These are phyloP conservation scores for Aspergillus sp. DNA, from an alignment of 2,329 filamentous ascomycete genomes.

Conservation along the genomic window DNA sequence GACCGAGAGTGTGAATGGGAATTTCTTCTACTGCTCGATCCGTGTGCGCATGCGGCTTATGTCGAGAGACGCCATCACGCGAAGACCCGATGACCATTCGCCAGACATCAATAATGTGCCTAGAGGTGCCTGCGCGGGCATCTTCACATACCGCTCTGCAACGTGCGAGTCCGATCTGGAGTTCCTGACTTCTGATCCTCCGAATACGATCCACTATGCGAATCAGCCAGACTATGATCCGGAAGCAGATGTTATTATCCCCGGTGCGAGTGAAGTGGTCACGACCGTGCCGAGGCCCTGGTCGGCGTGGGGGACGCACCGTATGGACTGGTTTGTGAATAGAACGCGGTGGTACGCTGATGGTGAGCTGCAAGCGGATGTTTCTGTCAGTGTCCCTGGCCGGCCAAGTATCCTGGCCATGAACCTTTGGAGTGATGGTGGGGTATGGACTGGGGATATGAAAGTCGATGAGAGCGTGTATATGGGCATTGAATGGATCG, in stretches of 20 bases:
- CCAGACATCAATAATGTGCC: slow-evolving; percentile 9
- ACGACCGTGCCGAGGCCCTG: slow-evolving; percentile 34
- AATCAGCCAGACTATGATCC: slow-evolving; percentile 46
- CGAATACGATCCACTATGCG: slow-evolving; percentile 42
- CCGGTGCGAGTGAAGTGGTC: slow-evolving; percentile 30
- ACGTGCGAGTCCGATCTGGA: slow-evolving; percentile 55
- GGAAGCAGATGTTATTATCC: slow-evolving; percentile 31
- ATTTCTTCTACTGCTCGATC: slow-evolving; percentile 50
- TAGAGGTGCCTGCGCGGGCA: slow-evolving; percentile 50
- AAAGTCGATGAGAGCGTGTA: slow-evolving; percentile 35
- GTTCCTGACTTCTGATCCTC: slow-evolving; percentile 51
- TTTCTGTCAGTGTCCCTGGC: slow-evolving; percentile 37
- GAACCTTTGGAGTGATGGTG: slow-evolving; percentile 47
- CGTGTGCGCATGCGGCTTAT: slow-evolving; percentile 49
- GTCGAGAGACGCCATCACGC: slow-evolving; percentile 4
- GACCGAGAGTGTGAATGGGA: slow-evolving; percentile 46
- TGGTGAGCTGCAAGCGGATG: slow-evolving; percentile 28
- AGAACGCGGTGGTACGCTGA: slow-evolving; percentile 41
- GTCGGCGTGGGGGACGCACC: slow-evolving; percentile 43
- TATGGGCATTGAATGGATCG: slow-evolving; percentile 44
- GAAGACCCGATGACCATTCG: not conserved
- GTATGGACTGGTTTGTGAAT: slow-evolving; percentile 41
- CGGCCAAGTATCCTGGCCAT: slow-evolving; percentile 38
- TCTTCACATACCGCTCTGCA: slow-evolving; percentile 51
- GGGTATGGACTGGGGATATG: slow-evolving; percentile 44